Evolutionary conservation across 345 rosid genomes (phyloP).

Genomic region (Lepidium aucheri): DNA sequence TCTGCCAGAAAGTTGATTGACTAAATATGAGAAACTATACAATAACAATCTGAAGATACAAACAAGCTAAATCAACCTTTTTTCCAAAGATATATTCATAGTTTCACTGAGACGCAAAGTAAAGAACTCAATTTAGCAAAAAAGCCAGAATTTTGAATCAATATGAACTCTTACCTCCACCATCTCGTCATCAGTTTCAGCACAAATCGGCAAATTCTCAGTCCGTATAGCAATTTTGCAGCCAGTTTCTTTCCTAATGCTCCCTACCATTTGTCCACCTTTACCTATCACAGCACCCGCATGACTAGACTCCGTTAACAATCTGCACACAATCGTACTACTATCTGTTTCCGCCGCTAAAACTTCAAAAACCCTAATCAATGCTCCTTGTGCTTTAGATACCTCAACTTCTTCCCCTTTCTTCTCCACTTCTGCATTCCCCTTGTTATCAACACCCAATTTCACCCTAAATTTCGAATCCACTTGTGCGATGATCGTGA

Average conservation of each 20-base stretch:
- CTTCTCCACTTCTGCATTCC: neutral
- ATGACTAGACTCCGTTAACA: slow-evolving; percentile 63
- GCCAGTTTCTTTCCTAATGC: slow-evolving; percentile 68
- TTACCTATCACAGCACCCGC: slow-evolving; percentile 81
- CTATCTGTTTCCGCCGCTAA: slow-evolving; percentile 23
- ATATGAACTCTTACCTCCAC: slow-evolving; percentile 49
- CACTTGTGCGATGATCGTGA: slow-evolving; percentile 44
- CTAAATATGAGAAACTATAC: neutral
- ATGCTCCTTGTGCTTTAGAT: slow-evolving; percentile 75
- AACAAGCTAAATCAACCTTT: neutral
- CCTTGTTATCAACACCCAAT: slow-evolving; percentile 10
- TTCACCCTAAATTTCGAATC: slow-evolving; percentile 14
- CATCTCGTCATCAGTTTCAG: slow-evolving; percentile 54
- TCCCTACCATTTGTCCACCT: slow-evolving; percentile 76
- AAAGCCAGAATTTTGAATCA: neutral
- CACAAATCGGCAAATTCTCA: slow-evolving; percentile 69
- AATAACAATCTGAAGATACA: neutral
- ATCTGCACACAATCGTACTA: slow-evolving; percentile 55
- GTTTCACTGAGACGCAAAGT: neutral
- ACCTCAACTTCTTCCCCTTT: slow-evolving; percentile 39
- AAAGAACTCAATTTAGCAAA: neutral
- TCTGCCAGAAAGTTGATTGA: slow-evolving; percentile 36
- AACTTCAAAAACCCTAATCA: slow-evolving; percentile 76
- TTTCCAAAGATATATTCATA: neutral
- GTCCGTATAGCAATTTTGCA: slow-evolving; percentile 54